Conservation (phyloP, 768 basidiomycete species). For the Boletus insuetus region DNA sequence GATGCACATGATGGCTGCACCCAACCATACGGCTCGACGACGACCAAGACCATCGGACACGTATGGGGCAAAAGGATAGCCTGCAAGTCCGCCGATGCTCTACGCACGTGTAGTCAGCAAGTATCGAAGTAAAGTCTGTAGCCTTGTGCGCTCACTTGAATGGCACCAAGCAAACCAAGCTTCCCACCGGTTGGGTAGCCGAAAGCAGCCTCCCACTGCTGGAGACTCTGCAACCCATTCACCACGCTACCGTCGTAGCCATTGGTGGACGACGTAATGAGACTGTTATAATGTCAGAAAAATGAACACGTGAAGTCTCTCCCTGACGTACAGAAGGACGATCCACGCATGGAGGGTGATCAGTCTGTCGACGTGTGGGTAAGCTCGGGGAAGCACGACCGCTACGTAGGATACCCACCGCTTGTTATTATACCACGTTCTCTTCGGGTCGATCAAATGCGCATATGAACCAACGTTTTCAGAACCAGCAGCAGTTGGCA, state of each 20-base stretch:
- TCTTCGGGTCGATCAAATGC: slow-evolving; percentile 60
- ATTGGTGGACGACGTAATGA: slow-evolving; percentile 74
- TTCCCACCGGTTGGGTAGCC: slow-evolving; percentile 51
- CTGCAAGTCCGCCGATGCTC: slow-evolving; percentile 70
- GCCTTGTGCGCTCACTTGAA: slow-evolving; percentile 47
- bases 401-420: slow-evolving; percentile 40
- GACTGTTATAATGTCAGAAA: slow-evolving; percentile 34
- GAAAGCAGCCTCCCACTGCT: slow-evolving; percentile 64
- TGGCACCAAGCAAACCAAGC: slow-evolving; percentile 70
- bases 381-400: neutral
- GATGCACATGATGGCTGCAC: slow-evolving; percentile 67
- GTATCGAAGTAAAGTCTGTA: neutral
- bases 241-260: slow-evolving; percentile 80
- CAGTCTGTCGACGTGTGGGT: slow-evolving; percentile 37
- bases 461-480: slow-evolving; percentile 37
- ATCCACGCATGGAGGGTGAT: slow-evolving; percentile 70
- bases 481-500: slow-evolving; percentile 52
- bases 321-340: slow-evolving; percentile 50
- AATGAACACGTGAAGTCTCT: neutral
- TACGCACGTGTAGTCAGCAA: slow-evolving; percentile 22
- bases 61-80: slow-evolving; percentile 69
- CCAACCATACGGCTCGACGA: slow-evolving; percentile 60
- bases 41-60: slow-evolving; percentile 72
- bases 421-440: slow-evolving; percentile 77
- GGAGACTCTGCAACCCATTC: slow-evolving; percentile 73